A percentile compares a stretch with the other conserved stretches of the same genome.
Conservation (phyloP, 306 rosid genomes). For the Fragaria iinumae region DNA sequence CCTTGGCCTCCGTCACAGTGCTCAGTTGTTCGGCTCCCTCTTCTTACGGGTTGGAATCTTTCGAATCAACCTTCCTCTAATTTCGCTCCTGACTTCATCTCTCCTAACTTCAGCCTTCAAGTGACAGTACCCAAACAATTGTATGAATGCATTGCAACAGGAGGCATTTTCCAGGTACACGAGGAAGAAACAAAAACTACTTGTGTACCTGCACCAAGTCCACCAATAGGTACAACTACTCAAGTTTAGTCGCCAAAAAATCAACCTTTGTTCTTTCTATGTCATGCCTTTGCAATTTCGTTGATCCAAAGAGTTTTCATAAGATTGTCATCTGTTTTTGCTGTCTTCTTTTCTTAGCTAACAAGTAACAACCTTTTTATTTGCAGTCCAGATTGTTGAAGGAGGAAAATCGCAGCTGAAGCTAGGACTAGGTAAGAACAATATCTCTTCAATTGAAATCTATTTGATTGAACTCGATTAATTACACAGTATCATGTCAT, state of each 20-base stretch:
- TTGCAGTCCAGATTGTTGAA: constrained; percentile 18
- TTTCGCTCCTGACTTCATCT: fast-evolving
- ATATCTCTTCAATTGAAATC: neutral
- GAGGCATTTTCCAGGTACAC: neutral
- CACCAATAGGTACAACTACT: neutral
- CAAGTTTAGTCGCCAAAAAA: neutral
- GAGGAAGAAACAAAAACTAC: no score
- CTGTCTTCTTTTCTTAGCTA: neutral
- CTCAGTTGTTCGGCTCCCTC: neutral
- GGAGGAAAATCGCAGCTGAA: neutral
- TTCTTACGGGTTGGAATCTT: neutral
- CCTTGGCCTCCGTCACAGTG: neutral
- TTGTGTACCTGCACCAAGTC: neutral
- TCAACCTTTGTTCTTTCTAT: neutral
- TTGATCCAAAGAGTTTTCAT: neutral
- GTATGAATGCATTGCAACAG: fast-evolving
- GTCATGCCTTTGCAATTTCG: neutral
- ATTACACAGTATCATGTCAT: neutral
- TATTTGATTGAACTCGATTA: neutral
- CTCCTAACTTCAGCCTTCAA: neutral
- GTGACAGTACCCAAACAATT: neutral
- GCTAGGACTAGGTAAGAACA: constrained; percentile 47
- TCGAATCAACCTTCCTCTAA: fast-evolving
- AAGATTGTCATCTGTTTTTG: neutral
- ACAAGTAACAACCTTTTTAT: constrained; percentile 4